Percentiles rank a stretch among this genome's conserved stretches.
Evolutionary conservation across 2,329 filamentous ascomycete species (phyloP).

Genomic region (Phialophora verrucosa): DNA sequence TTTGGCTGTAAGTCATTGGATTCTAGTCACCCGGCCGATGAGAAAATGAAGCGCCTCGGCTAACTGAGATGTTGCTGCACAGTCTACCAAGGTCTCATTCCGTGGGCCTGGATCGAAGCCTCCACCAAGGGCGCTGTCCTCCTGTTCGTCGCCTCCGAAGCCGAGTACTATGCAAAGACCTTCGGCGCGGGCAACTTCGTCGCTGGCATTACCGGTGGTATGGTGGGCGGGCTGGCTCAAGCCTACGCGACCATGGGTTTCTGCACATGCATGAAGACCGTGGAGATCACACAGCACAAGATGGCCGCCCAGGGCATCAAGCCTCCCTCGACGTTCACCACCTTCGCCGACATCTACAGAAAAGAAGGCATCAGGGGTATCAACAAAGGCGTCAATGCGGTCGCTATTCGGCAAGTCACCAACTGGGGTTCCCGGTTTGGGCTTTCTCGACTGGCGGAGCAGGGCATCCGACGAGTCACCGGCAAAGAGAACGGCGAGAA

Average conservation of each 20-base stretch:
- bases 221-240: slow-evolving; percentile 93
- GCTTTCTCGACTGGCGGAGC: slow-evolving; percentile 87
- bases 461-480: slow-evolving; percentile 77
- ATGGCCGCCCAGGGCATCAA: slow-evolving; percentile 80
- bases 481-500: slow-evolving; percentile 81
- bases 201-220: slow-evolving; percentile 86
- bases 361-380: slow-evolving; percentile 92
- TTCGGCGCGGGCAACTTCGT: slow-evolving; percentile 86
- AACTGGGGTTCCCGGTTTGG: slow-evolving; percentile 99
- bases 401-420: slow-evolving; percentile 98
- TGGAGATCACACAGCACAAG: slow-evolving; percentile 99
- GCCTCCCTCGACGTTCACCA: slow-evolving; percentile 87
- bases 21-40: not conserved
- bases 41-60: slow-evolving; percentile 35
- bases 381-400: slow-evolving; percentile 98
- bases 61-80: slow-evolving; percentile 32
- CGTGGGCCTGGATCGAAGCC: slow-evolving; percentile 99
- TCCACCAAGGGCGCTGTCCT: slow-evolving; percentile 99
- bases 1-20: slow-evolving; percentile 78
- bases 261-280: slow-evolving; percentile 99
- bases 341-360: slow-evolving; percentile 97
- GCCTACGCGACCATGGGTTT: slow-evolving; percentile 99
- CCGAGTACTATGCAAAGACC: slow-evolving; percentile 88
- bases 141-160: slow-evolving; percentile 97
- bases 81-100: slow-evolving; percentile 99